These are phyloP conservation scores for Vanrija sp. DNA, from an alignment of 1,284 basidiomycete genomes.

Conservation along the genomic window DNA sequence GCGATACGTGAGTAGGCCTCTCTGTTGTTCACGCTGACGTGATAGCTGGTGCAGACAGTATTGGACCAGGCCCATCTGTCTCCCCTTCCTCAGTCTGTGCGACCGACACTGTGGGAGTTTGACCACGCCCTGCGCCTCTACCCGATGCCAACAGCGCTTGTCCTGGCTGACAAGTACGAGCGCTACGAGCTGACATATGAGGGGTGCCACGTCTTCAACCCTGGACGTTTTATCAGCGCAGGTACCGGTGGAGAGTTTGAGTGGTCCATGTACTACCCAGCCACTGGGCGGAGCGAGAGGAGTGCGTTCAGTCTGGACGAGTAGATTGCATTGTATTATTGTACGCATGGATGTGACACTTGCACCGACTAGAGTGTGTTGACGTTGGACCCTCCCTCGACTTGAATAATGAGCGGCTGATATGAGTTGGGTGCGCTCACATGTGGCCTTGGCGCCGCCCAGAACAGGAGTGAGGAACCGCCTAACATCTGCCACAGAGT, in stretches of 20 bases:
- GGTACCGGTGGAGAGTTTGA: constrained; percentile 59
- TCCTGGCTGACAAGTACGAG: constrained; percentile 97
- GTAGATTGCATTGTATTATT: not conserved
- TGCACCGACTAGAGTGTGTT: too few species aligned
- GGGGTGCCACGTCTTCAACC: constrained; percentile 98
- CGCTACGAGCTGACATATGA: constrained; percentile 95
- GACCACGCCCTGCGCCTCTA: constrained; percentile 91
- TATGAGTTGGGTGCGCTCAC: too few species aligned
- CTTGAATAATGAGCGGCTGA: too few species aligned
- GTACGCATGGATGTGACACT: not conserved
- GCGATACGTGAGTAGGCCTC: constrained; percentile 63
- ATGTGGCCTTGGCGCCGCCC: too few species aligned
- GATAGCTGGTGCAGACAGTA: constrained; percentile 84
- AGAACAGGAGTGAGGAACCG: too few species aligned
- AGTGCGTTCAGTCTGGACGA: constrained; percentile 26
- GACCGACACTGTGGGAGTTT: constrained; percentile 84
- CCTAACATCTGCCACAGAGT: too few species aligned
- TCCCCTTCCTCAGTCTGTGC: constrained; percentile 75
- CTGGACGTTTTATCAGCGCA: constrained; percentile 73
- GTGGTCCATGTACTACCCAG: constrained; percentile 83
- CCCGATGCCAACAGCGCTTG: constrained; percentile 86
- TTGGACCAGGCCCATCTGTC: constrained; percentile 88
- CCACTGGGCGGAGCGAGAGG: constrained; percentile 44
- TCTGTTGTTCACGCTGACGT: not conserved
- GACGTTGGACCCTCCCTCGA: too few species aligned